Percentiles rank a stretch among this genome's conserved stretches.
phyloP scores from a whole-genome alignment of 345 rosid genomes.

The Iberis pinnata region DNA sequence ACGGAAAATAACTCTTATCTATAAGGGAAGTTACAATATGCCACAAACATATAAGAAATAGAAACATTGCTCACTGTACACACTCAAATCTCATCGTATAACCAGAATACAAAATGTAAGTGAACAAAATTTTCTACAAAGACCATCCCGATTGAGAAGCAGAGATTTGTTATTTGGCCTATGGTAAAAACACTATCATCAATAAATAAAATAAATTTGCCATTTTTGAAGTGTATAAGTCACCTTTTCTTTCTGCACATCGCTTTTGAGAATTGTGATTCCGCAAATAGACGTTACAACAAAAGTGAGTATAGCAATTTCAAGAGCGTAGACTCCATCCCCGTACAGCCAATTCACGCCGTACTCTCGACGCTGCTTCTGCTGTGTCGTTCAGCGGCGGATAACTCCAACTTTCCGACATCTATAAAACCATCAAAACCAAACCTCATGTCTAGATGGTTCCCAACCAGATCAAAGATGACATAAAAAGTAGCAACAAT shows the following conservation, averaged over 20 bases:
- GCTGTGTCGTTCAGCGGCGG: constrained; percentile 87
- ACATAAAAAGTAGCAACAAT: neutral
- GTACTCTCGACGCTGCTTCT: constrained; percentile 74
- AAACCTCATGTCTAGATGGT: neutral
- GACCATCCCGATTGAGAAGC: neutral
- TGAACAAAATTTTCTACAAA: too few relatives aligned
- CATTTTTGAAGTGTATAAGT: constrained; percentile 7
- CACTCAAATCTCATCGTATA: neutral
- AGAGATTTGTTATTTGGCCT: neutral
- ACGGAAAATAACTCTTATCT: too few relatives aligned
- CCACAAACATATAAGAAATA: too few relatives aligned
- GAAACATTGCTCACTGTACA: constrained; percentile 9
- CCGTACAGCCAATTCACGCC: constrained; percentile 59
- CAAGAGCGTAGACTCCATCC: constrained; percentile 74
- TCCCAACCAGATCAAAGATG: neutral
- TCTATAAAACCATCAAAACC: constrained; percentile 37
- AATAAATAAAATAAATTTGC: constrained; percentile 8
- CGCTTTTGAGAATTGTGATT: constrained; percentile 11
- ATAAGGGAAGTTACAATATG: too few relatives aligned
- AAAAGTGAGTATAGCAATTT: constrained; percentile 11
- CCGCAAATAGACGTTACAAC: constrained; percentile 12
- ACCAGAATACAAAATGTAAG: neutral
- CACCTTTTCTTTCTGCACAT: constrained; percentile 26
- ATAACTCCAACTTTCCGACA: constrained; percentile 89
- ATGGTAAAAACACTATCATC: constrained; percentile 8